Base-by-base conservation (phyloP, 768 basidiomycete species). In the Lentinus brumalis region DNA sequence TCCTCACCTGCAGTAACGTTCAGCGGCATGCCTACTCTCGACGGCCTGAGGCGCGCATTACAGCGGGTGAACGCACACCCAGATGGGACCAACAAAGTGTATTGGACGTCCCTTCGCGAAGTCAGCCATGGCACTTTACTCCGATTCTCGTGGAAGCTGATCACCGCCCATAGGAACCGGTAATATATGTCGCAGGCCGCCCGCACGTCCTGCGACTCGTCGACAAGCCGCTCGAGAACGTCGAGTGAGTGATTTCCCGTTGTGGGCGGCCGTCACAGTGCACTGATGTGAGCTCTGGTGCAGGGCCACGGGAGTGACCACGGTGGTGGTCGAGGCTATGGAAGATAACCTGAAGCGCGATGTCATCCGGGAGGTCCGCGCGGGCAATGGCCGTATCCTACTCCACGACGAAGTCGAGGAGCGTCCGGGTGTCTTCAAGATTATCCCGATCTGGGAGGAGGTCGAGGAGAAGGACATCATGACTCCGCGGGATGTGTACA, bases 341-440 rank as follows among this genome's bases (percentile, higher is more conserved):
- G 97, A 98, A 62, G 76, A 84, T 40, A 86, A 78, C 55, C 86
- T 99, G 73, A 96, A 97, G 77, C 82, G 81, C 50, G 97, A 99
- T 68, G 86, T 98, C 11, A 76, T 97, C 7, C 79, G 82, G 3
- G 97, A 99, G 74, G 78, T 96, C n/a, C 80, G 81, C 44, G 76
- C 79, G 32, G 84, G 84, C 39, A 69, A 83, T 38, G 95, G 95
- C 4, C 85, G 92, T 29, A 86, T 99, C 44, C 78, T 99, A 0
- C 82, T 98, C 2, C 97, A 98, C 64, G 96, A 98, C 67, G 96
- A 99, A 75, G 85, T 97, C 6, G 96, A 97, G 73, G 95, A 96
- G 56, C 83, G 90, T 41, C 92, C 95, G 1, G 96, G 96, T 2
- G 81, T 86, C 0, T 98, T 94, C 74, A 83, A 88, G 10, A 91